Percentiles rank a stretch among this genome's conserved stretches.
Evolutionary conservation across 345 rosid genomes (phyloP).

Genomic region (Rhodomyrtus tomentosa): DNA sequence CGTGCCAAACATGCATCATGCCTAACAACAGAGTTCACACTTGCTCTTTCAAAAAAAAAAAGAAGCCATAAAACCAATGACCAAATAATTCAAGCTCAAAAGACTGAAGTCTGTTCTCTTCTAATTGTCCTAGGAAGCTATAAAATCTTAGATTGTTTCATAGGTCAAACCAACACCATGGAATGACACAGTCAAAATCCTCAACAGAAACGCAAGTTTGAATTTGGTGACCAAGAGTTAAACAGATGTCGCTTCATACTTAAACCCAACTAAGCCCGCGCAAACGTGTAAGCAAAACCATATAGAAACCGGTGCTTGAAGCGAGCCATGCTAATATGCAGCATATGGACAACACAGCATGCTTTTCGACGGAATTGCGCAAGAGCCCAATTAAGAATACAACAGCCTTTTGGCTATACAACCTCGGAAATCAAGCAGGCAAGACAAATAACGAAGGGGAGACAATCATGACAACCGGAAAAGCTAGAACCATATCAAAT

Average conservation of each 20-base stretch:
- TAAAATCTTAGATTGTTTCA: not conserved
- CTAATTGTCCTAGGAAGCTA: not conserved
- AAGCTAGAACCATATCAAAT: not conserved
- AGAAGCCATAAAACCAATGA: not conserved
- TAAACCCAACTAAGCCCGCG: not conserved
- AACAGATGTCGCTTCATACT: not conserved
- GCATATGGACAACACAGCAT: not conserved
- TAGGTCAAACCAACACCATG: not conserved
- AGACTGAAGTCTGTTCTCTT: not conserved
- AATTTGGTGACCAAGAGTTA: not conserved
- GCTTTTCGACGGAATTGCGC: not conserved
- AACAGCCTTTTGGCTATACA: not conserved
- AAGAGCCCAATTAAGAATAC: not conserved
- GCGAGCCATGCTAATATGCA: not conserved
- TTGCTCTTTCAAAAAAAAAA: not conserved
- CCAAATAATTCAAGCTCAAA: not conserved
- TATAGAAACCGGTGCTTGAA: not conserved
- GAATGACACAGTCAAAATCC: not conserved
- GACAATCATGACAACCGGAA: not conserved
- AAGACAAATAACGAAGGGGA: not conserved
- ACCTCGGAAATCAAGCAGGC: not conserved
- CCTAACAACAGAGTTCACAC: not conserved
- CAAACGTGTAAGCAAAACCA: not conserved
- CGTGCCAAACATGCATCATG: not conserved
- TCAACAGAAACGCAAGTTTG: not conserved